phyloP scores from a whole-genome alignment of 352 stramenopile genomes.

The Elongisporangium prolatum region DNA sequence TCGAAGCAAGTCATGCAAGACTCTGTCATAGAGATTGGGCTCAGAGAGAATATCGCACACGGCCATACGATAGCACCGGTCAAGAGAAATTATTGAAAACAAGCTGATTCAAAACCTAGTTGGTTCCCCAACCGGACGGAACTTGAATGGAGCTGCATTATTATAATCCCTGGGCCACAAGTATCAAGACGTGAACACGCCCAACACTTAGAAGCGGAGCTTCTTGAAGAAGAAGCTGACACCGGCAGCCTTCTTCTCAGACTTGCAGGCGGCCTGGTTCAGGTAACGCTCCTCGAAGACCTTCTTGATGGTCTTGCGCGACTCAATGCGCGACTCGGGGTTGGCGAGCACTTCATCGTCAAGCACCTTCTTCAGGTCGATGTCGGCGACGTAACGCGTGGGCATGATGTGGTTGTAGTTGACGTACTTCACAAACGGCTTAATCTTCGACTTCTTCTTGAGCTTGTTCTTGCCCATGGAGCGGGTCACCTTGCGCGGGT shows the following conservation, averaged over 20 bases:
- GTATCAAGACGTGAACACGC: conserved; percentile 37
- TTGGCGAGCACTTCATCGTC: conserved; percentile 86
- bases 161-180: conserved; percentile 39
- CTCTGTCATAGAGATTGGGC: not conserved
- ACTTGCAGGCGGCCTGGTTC: conserved; percentile 95
- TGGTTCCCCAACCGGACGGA: conserved; percentile 40
- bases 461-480: conserved; percentile 97
- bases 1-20: too few relatives aligned
- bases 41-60: not conserved
- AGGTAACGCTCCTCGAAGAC: conserved; percentile 97
- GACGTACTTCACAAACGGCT: conserved; percentile 99
- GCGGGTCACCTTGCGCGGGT: conserved; percentile 97
- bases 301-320: conserved; percentile 99
- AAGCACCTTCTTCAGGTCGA: conserved; percentile 99
- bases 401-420: conserved; percentile 99
- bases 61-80: not conserved
- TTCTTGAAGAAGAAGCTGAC: conserved; percentile 99
- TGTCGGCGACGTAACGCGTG: conserved; percentile 98
- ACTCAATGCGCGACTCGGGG: conserved; percentile 84
- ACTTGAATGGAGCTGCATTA: conserved; percentile 62
- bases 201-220: conserved; percentile 96
- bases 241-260: conserved; percentile 97
- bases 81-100: conserved; percentile 1
- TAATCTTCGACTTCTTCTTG: conserved; percentile 96
- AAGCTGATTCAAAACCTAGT: not conserved